A percentile compares a stretch with the other conserved stretches of the same genome.
Conservation (phyloP, 1,284 basidiomycete species). For the Ceratobasidium sp. region DNA sequence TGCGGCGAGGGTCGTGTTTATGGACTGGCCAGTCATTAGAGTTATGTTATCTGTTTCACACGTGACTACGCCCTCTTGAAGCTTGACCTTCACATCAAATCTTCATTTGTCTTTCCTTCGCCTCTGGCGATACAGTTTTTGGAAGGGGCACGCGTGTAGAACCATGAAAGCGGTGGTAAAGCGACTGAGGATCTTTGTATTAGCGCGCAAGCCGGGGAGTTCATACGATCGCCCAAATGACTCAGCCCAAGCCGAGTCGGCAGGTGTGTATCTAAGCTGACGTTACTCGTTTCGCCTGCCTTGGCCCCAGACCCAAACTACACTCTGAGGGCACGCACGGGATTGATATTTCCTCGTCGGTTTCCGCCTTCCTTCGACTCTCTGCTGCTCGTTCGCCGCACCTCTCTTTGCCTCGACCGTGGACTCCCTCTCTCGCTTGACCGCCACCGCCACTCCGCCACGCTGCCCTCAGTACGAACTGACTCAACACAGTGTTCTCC, state of each 20-base stretch:
- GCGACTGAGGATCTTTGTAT: conserved; percentile 73
- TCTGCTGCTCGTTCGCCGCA: not conserved
- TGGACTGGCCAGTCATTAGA: no score
- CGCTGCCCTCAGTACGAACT: not conserved
- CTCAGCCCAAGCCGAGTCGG: not conserved
- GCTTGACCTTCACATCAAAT: no score
- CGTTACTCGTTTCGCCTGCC: not conserved
- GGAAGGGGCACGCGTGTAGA: no score
- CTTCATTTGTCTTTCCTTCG: no score
- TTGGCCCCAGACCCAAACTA: not conserved
- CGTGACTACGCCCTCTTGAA: no score
- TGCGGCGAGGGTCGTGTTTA: no score
- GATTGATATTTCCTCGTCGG: not conserved
- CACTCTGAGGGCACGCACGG: not conserved
- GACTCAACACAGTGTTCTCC: not conserved
- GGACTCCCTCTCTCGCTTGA: not conserved
- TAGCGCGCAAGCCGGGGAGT: conserved; percentile 81
- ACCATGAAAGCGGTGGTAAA: no score
- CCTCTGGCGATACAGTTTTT: no score
- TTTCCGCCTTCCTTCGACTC: not conserved
- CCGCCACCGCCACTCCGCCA: conserved; percentile 16
- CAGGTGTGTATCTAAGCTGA: no score
- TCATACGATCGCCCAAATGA: conserved; percentile 23
- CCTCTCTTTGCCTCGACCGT: not conserved
- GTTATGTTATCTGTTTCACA: no score